Conservation (phyloP, 2,329 filamentous ascomycete genomes). For the Chaetomiaceae sp. region DNA sequence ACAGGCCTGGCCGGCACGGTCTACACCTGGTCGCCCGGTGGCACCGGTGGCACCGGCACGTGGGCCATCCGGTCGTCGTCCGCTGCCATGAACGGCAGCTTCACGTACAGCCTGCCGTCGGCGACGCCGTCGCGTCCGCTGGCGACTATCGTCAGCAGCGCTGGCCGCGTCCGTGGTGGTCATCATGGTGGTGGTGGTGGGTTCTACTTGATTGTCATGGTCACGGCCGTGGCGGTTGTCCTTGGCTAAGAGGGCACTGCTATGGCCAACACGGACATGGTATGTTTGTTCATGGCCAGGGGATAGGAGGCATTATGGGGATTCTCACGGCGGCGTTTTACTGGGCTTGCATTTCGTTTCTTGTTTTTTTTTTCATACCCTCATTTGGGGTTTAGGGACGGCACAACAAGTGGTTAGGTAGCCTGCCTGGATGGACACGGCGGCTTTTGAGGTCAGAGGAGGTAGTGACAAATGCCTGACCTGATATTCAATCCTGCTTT, state of each 20-base stretch:
- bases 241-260: too few relatives aligned
- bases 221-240: too few relatives aligned
- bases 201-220: conserved; percentile 7
- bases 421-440: not conserved
- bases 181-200: not conserved
- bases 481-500: not conserved
- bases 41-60: not conserved
- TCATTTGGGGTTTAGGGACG: too few relatives aligned
- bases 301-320: not conserved
- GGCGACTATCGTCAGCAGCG: not conserved
- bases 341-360: too few relatives aligned
- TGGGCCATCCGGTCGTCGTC: not conserved
- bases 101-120: conserved; percentile 6
- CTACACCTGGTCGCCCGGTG: not conserved
- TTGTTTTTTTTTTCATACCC: too few relatives aligned
- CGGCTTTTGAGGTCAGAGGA: not conserved
- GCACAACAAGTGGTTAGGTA: not conserved
- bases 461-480: not conserved
- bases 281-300: not conserved
- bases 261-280: too few relatives aligned
- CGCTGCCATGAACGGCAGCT: conserved; percentile 8
- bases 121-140: not conserved
- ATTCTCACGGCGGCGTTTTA: too few relatives aligned
- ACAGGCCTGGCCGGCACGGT: not conserved
- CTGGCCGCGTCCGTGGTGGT: not conserved